These are phyloP conservation scores for Grammothele lineata DNA, from an alignment of 768 basidiomycete species.

Conservation along the genomic window DNA sequence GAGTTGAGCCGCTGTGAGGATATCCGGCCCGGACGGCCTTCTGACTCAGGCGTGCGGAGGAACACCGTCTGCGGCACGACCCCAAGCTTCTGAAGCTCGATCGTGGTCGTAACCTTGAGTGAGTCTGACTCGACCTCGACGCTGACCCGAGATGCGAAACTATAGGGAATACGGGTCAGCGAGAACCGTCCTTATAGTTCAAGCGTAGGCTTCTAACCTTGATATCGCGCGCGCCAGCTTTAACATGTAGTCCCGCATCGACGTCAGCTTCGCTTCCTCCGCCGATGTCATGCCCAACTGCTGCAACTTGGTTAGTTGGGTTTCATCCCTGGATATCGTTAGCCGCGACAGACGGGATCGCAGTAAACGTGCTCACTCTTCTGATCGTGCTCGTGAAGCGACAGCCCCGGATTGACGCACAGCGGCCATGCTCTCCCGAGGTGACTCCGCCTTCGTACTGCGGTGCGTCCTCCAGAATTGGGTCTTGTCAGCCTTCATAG, in stretches of 20 bases:
- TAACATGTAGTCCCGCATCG: conserved; percentile 84
- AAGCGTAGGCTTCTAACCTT: conserved; percentile 44
- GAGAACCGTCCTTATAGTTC: not conserved
- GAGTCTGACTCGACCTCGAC: conserved; percentile 60
- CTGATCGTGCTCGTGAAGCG: conserved; percentile 54
- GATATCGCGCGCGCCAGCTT: conserved; percentile 78
- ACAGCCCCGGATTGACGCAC: conserved; percentile 49
- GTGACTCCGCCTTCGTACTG: conserved; percentile 57
- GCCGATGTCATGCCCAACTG: conserved; percentile 79
- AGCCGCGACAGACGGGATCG: not conserved
- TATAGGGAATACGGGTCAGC: conserved; percentile 24
- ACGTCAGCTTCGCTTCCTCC: conserved; percentile 84
- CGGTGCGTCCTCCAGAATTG: conserved; percentile 71
- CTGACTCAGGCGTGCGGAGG: conserved; percentile 53
- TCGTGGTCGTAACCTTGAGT: conserved; percentile 58
- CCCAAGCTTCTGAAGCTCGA: conserved; percentile 83
- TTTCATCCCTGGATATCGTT: conserved; percentile 59
- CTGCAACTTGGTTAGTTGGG: conserved; percentile 70
- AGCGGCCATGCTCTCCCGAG: conserved; percentile 66
- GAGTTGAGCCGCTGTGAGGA: conserved; percentile 17
- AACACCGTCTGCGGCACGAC: conserved; percentile 92
- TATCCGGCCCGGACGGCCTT: conserved; percentile 38
- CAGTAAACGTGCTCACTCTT: conserved; percentile 59
- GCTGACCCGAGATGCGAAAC: conserved; percentile 63
- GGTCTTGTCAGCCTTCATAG: conserved; percentile 75